Evolutionary conservation across 2,329 filamentous ascomycete genomes (phyloP), one percentile per base, ranked within the genome.

Genomic region (Karstenula rhodostoma): DNA sequence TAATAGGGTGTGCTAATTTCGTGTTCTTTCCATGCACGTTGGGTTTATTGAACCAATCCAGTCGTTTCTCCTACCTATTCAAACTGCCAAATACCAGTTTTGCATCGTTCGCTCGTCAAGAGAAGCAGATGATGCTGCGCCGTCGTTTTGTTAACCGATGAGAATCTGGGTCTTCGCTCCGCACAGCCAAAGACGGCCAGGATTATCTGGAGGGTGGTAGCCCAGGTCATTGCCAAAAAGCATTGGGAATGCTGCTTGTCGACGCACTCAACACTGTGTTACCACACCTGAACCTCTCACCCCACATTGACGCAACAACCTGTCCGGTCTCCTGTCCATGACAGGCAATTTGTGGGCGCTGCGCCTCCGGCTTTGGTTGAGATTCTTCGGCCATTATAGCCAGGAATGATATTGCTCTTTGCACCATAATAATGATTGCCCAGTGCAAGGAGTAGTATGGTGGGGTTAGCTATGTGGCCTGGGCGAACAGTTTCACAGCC

Each of bases 221-320:
- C 29, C 2, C 23, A 29, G 37, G 43, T 10, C 29, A 8, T 94
- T 78, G 94, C 15, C 63, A 91, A 91, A 35, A 94, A 91, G 74
- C 92, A 94, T 50, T 90, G 64, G 49, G 25, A 27, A 56, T 42
- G 17, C 23, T 42, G 17, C 23, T 37, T 17, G 57, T 56, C 64
- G 46, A 61, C 57, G 42, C 42, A 50, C 93, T 90, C 76, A 92
- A 89, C 67, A 85, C 85, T 86, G 61, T 60, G 59, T 57, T n/a
- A 51, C 42, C 43, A 64, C 61, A 49, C 33, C 37, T 57, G 87
- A 92, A 35, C 17, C 58, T 51, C 59, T 63, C 82, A 85, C 58
- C 83, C 84, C 66, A 85, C 83, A 68, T 85, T 85, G 57, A 85
- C 83, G 71, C 83, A 85, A 46, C 78, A 82, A 54, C 81, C 82